Percentiles rank a stretch among this genome's conserved stretches.
Conservation (phyloP, 2,329 filamentous ascomycete genomes). For the Biscogniauxia marginata region DNA sequence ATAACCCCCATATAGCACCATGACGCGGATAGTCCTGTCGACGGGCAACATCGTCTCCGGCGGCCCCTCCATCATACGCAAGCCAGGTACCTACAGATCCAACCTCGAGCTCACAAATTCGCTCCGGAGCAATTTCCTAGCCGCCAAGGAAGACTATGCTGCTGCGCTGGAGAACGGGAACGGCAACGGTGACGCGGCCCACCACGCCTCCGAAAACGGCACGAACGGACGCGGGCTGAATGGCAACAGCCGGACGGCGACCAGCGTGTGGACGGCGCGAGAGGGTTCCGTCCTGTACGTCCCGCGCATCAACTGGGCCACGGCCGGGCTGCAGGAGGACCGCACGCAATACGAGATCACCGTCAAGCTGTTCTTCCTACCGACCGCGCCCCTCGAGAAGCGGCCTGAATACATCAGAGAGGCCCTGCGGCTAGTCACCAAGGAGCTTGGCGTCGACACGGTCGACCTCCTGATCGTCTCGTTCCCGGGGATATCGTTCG, state of each 20-base stretch:
- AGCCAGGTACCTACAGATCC: slow-evolving; percentile 74
- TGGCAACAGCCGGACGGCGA: slow-evolving; percentile 26
- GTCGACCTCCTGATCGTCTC: slow-evolving; percentile 90
- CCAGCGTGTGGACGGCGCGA: slow-evolving; percentile 66
- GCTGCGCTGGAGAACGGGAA: slow-evolving; percentile 24
- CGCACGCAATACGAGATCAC: slow-evolving; percentile 87
- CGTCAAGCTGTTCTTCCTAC: slow-evolving; percentile 91
- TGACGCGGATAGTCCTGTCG: slow-evolving; percentile 31
- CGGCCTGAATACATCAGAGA: slow-evolving; percentile 72
- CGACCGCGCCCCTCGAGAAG: slow-evolving; percentile 61
- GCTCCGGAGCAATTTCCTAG: slow-evolving; percentile 77
- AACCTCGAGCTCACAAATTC: slow-evolving; percentile 92
- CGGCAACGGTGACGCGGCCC: too few species aligned
- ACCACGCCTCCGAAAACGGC: too few species aligned
- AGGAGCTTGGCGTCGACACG: slow-evolving; percentile 70
- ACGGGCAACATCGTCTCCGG: slow-evolving; percentile 75
- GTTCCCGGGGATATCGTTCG: slow-evolving; percentile 90
- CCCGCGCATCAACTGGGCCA: slow-evolving; percentile 72
- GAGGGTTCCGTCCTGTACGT: slow-evolving; percentile 66
- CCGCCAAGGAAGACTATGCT: slow-evolving; percentile 65
- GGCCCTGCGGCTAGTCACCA: slow-evolving; percentile 76
- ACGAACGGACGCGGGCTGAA: slow-evolving; percentile 19
- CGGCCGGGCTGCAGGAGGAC: slow-evolving; percentile 75
- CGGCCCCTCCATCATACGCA: slow-evolving; percentile 80
- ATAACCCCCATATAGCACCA: slow-evolving; percentile 23